Evolutionary conservation across 2,329 filamentous ascomycete genomes (phyloP).

Genomic region (Phialocephala sp.): DNA sequence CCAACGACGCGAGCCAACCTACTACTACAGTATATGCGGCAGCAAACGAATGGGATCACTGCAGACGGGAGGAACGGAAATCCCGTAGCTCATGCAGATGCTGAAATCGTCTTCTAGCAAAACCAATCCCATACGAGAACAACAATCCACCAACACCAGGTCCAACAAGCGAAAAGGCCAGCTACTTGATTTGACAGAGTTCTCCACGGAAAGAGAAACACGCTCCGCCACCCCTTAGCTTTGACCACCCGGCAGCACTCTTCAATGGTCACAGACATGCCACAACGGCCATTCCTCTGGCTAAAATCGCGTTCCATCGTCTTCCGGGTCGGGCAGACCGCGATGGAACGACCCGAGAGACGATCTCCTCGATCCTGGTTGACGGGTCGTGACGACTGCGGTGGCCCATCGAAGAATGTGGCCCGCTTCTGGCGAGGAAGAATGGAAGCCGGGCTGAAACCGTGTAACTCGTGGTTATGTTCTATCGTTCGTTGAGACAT

Average conservation of each 20-base stretch:
- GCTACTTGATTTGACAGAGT: slow-evolving; percentile 8
- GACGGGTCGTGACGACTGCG: slow-evolving; percentile 22
- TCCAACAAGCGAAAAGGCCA: background rate
- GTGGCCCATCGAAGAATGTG: slow-evolving; percentile 19
- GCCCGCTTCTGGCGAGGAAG: slow-evolving; percentile 29
- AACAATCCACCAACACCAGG: slow-evolving; percentile 13
- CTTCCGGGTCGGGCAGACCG: slow-evolving; percentile 28
- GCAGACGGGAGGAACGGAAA: slow-evolving; percentile 32
- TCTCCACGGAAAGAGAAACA: background rate
- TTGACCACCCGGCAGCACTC: background rate
- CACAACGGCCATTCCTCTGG: slow-evolving; percentile 14
- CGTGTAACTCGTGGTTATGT: slow-evolving; percentile 10
- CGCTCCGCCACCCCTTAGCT: background rate
- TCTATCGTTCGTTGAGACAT: slow-evolving; percentile 27
- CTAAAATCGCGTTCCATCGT: slow-evolving; percentile 29
- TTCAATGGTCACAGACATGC: background rate
- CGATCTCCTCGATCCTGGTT: slow-evolving; percentile 37
- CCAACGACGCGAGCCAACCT: slow-evolving; percentile 14
- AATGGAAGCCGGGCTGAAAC: slow-evolving; percentile 26
- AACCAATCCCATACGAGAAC: slow-evolving; percentile 24
- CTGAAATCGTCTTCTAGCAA: background rate
- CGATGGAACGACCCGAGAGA: slow-evolving; percentile 35
- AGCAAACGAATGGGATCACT: slow-evolving; percentile 24
- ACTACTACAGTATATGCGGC: slow-evolving; percentile 13
- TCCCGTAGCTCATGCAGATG: slow-evolving; percentile 30